Conservation (phyloP, 352 stramenopile species). For the Pythium oligandrum region DNA sequence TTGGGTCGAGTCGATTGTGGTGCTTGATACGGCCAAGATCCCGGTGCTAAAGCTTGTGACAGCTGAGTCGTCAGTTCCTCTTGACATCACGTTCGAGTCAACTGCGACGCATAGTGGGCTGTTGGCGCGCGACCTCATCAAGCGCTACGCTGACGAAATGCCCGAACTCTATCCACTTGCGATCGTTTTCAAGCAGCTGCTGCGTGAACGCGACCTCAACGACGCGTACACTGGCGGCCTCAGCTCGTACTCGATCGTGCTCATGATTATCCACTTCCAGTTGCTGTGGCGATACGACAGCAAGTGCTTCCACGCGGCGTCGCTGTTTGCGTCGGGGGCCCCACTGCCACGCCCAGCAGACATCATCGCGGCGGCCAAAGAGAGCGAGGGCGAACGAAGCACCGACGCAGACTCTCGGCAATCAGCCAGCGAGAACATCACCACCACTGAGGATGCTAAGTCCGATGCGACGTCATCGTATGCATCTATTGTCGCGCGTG, state of each 20-base stretch:
- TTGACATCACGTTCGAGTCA: constrained; percentile 85
- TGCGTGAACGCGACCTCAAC: constrained; percentile 87
- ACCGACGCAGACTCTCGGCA: too few relatives aligned
- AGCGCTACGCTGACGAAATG: constrained; percentile 74
- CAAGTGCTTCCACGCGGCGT: constrained; percentile 17
- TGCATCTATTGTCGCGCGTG: constrained; percentile 40
- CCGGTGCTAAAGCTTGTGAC: constrained; percentile 81
- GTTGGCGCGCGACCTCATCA: constrained; percentile 80
- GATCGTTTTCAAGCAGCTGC: constrained; percentile 89
- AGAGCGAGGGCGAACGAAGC: too few relatives aligned
- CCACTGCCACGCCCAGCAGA: constrained; percentile 18
- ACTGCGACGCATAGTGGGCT: constrained; percentile 77
- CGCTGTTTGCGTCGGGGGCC: constrained; percentile 15
- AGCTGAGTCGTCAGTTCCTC: constrained; percentile 65
- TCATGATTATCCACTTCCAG: constrained; percentile 90
- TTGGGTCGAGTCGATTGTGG: constrained; percentile 80
- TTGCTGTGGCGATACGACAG: constrained; percentile 52
- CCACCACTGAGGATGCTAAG: too few relatives aligned
- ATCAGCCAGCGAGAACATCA: too few relatives aligned
- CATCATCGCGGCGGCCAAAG: constrained; percentile 10
- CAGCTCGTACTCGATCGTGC: constrained; percentile 89
- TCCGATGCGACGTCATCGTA: constrained; percentile 45
- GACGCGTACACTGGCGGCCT: constrained; percentile 89
- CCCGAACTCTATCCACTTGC: constrained; percentile 86
- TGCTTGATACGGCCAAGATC: constrained; percentile 81